phyloP scores from a whole-genome alignment of 73 alveolate species.

The Tetrahymena thermophila region DNA sequence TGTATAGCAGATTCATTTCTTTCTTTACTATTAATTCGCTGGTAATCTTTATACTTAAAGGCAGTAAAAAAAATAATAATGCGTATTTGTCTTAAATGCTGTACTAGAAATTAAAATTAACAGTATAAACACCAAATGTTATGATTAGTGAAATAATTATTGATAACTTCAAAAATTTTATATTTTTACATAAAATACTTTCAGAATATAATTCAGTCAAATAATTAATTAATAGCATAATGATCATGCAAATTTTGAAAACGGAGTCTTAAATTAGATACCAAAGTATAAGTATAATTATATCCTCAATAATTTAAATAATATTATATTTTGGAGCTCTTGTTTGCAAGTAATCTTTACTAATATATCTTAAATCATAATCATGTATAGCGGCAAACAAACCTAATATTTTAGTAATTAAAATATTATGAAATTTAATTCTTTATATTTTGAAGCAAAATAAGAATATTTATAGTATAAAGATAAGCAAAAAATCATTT shows the following conservation, averaged over 20 bases:
- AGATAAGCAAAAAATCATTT: not conserved
- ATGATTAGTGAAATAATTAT: not conserved
- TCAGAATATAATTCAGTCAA: not conserved
- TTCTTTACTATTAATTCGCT: too few relatives aligned
- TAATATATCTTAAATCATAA: not conserved
- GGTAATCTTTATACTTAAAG: not conserved
- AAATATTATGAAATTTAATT: too few relatives aligned
- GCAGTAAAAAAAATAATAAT: not conserved
- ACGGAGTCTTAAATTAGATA: not conserved
- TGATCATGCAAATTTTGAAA: not conserved
- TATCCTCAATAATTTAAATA: not conserved
- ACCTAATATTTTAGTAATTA: not conserved
- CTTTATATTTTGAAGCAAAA: too few relatives aligned
- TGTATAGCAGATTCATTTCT: too few relatives aligned
- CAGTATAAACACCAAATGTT: not conserved
- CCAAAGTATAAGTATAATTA: not conserved
- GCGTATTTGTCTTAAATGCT: not conserved
- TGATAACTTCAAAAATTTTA: not conserved
- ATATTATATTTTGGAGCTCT: not conserved
- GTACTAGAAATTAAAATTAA: not conserved
- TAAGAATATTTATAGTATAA: too few relatives aligned
- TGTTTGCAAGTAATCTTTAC: not conserved
- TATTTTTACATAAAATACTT: not conserved
- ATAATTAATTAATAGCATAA: not conserved
- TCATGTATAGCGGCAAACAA: not conserved